phyloP scores from a whole-genome alignment of 495 filamentous ascomycete genomes.

The Glarea lozoyensis region DNA sequence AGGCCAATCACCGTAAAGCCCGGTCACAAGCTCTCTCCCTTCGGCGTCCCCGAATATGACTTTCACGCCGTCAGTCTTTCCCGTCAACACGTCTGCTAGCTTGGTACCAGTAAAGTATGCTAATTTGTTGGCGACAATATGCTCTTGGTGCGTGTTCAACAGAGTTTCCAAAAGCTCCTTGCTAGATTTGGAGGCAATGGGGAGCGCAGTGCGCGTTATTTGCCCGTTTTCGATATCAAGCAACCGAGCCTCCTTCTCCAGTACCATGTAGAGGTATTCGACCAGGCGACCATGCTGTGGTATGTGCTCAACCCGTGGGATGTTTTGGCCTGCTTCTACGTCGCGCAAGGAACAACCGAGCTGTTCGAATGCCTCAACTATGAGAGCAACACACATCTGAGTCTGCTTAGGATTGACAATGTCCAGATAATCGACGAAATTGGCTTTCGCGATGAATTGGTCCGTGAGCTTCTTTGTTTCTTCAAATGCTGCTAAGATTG shows the following conservation, averaged over 20 bases:
- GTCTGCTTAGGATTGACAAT: no score
- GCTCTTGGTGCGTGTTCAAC: conserved; percentile 8
- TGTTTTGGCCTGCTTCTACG: conserved; percentile 17
- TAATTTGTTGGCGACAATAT: conserved; percentile 25
- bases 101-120: conserved; percentile 21
- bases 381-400: conserved; percentile 30
- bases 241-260: conserved; percentile 23
- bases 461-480: no score
- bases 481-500: no score
- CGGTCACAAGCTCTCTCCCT: conserved; percentile 17
- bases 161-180: not conserved
- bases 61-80: conserved; percentile 23
- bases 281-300: conserved; percentile 23
- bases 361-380: conserved; percentile 29
- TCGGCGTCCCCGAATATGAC: conserved; percentile 25
- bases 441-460: no score
- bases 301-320: conserved; percentile 18
- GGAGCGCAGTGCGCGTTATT: no score
- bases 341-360: conserved; percentile 24
- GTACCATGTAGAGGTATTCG: conserved; percentile 22
- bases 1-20: conserved; percentile 11
- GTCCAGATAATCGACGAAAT: no score
- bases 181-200: not conserved
- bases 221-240: conserved; percentile 1
- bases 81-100: conserved; percentile 27